These are phyloP conservation scores for Lophiostoma macrostomum DNA, from an alignment of 495 filamentous ascomycete genomes.

Conservation along the genomic window DNA sequence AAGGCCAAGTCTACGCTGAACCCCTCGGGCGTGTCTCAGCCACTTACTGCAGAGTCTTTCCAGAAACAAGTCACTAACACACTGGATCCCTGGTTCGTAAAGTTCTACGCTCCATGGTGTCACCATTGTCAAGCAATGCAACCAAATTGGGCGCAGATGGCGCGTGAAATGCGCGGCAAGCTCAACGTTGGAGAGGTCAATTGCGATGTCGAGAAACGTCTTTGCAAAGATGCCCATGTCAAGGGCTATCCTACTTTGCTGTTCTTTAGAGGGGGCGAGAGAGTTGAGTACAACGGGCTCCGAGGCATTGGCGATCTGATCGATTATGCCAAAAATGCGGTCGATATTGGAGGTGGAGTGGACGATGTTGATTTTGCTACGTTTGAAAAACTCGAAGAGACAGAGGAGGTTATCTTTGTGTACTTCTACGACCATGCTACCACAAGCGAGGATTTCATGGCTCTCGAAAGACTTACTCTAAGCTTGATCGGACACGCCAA, in stretches of 20 bases:
- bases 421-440: conserved; percentile 98
- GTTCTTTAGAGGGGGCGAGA: conserved; percentile 89
- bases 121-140: conserved; percentile 89
- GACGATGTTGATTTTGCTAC: conserved; percentile 70
- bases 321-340: conserved; percentile 78
- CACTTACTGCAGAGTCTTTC: conserved; percentile 81
- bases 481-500: conserved; percentile 87
- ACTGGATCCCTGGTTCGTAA: conserved; percentile 94
- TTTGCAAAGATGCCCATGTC: conserved; percentile 86
- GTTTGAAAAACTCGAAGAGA: conserved; percentile 85
- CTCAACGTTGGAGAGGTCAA: conserved; percentile 96
- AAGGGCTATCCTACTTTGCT: conserved; percentile 81
- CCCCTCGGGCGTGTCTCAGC: conserved; percentile 65
- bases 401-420: conserved; percentile 89
- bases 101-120: conserved; percentile 98
- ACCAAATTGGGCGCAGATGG: conserved; percentile 85
- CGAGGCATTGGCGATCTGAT: conserved; percentile 90
- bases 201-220: conserved; percentile 75
- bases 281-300: conserved; percentile 88
- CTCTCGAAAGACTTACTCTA: conserved; percentile 79
- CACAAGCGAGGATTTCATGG: conserved; percentile 83
- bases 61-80: conserved; percentile 80
- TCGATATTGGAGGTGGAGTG: conserved; percentile 72
- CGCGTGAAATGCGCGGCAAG: conserved; percentile 78
- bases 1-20: conserved; percentile 45